Conservation (phyloP, 2,329 filamentous ascomycete species). For the Ceratocystis lukuohia region DNA sequence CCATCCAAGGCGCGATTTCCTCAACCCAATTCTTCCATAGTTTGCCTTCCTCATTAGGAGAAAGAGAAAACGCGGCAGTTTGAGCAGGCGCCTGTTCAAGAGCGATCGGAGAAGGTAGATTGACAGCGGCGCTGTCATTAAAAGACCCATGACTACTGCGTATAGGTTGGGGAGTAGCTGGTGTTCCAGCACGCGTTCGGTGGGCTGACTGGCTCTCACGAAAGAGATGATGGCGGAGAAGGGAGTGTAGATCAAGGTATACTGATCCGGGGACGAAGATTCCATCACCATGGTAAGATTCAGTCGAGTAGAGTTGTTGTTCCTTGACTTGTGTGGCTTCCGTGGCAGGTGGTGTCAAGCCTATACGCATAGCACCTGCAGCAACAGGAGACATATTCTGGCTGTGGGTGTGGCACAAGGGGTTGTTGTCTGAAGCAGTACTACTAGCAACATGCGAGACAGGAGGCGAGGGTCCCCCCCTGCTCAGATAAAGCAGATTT, state of each 20-base stretch:
- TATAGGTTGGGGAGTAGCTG: slow-evolving; percentile 6
- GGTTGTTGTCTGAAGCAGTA: slow-evolving; percentile 10
- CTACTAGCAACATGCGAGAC: slow-evolving; percentile 18
- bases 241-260: slow-evolving; percentile 35
- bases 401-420: not conserved
- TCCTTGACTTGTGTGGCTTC: slow-evolving; percentile 23
- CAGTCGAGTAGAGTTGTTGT: slow-evolving; percentile 26
- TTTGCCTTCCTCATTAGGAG: slow-evolving; percentile 25
- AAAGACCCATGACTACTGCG: not conserved
- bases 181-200: slow-evolving; percentile 24
- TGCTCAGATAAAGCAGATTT: slow-evolving; percentile 27
- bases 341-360: slow-evolving; percentile 19
- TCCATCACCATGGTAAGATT: slow-evolving; percentile 28
- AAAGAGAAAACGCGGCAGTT: slow-evolving; percentile 8
- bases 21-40: slow-evolving; percentile 33
- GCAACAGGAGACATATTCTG: not conserved
- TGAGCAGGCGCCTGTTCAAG: slow-evolving; percentile 21
- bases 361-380: slow-evolving; percentile 9
- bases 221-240: slow-evolving; percentile 33
- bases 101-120: not conserved
- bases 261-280: slow-evolving; percentile 36
- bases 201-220: slow-evolving; percentile 31
- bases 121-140: not conserved
- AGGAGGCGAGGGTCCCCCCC: slow-evolving; percentile 21
- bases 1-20: slow-evolving; percentile 34